Evolutionary conservation across 2,329 filamentous ascomycete species (phyloP).

Genomic region (Neurospora crassa): DNA sequence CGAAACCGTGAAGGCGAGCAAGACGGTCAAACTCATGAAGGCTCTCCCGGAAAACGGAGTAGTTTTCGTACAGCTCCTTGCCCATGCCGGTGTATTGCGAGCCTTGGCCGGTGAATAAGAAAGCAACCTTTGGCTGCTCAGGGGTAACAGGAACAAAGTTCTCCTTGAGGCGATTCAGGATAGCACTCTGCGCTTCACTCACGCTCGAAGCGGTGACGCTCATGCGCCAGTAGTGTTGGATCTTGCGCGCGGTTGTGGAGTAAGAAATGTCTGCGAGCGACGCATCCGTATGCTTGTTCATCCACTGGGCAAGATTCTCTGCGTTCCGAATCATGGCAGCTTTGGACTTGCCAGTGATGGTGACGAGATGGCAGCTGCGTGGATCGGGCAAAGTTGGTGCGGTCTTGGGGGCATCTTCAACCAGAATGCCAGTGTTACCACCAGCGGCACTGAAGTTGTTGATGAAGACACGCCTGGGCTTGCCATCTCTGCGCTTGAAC

Average conservation of each 20-base stretch:
- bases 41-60: conserved; percentile 38
- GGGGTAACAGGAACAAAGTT: conserved; percentile 33
- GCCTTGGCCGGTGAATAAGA: conserved; percentile 49
- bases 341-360: conserved; percentile 47
- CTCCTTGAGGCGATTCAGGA: conserved; percentile 32
- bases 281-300: conserved; percentile 40
- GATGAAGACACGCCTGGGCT: conserved; percentile 40
- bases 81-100: conserved; percentile 43
- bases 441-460: conserved; percentile 67
- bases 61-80: conserved; percentile 38
- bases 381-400: conserved; percentile 32
- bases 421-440: conserved; percentile 58
- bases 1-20: conserved; percentile 40
- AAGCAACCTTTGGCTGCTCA: conserved; percentile 37
- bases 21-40: conserved; percentile 49
- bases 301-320: conserved; percentile 42
- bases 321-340: conserved; percentile 50
- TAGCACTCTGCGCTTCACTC: conserved; percentile 31
- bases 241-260: conserved; percentile 56
- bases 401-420: conserved; percentile 48
- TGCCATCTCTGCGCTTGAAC: conserved; percentile 37
- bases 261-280: conserved; percentile 52
- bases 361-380: conserved; percentile 47
- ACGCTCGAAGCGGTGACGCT: conserved; percentile 34
- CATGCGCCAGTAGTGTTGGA: conserved; percentile 50